Conservation (phyloP, 805 yeast genomes). For the Cyberlindnera euphorbiae region DNA sequence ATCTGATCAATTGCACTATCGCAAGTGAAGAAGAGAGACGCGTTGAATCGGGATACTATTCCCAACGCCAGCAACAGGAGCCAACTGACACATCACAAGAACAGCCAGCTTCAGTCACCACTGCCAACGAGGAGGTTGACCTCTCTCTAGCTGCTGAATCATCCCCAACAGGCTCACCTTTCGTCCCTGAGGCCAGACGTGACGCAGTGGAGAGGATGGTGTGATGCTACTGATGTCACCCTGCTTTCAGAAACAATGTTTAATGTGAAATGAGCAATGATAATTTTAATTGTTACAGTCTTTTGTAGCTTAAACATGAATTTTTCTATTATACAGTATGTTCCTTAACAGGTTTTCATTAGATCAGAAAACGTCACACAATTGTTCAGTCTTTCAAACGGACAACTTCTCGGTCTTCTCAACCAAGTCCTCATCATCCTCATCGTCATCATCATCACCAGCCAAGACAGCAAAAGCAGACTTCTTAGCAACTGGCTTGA, state of each 20-base stretch:
- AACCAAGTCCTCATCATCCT: slow-evolving; percentile 28
- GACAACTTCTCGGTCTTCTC: slow-evolving; percentile 37
- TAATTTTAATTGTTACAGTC: too few species aligned
- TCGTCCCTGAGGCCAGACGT: slow-evolving; percentile 4
- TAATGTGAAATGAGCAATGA: background rate
- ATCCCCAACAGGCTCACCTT: background rate
- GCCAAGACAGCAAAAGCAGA: slow-evolving; percentile 48
- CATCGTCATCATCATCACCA: slow-evolving; percentile 48
- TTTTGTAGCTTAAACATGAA: too few species aligned
- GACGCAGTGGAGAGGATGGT: slow-evolving; percentile 14
- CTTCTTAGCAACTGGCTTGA: slow-evolving; percentile 33
- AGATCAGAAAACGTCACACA: too few species aligned
- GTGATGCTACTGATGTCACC: too few species aligned
- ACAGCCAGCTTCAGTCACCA: too few species aligned
- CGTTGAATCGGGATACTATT: slow-evolving; percentile 1
- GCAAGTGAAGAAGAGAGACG: slow-evolving; percentile 15
- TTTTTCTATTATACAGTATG: slow-evolving; percentile 1
- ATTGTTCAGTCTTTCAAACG: too few species aligned
- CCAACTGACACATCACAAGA: too few species aligned
- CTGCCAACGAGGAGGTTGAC: too few species aligned
- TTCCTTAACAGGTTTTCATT: too few species aligned
- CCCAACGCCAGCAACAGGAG: background rate
- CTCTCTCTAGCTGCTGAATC: too few species aligned
- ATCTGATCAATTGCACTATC: slow-evolving; percentile 50
- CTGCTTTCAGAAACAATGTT: too few species aligned